Conservation (phyloP, 768 basidiomycete genomes). For the Mycena polygramma region DNA sequence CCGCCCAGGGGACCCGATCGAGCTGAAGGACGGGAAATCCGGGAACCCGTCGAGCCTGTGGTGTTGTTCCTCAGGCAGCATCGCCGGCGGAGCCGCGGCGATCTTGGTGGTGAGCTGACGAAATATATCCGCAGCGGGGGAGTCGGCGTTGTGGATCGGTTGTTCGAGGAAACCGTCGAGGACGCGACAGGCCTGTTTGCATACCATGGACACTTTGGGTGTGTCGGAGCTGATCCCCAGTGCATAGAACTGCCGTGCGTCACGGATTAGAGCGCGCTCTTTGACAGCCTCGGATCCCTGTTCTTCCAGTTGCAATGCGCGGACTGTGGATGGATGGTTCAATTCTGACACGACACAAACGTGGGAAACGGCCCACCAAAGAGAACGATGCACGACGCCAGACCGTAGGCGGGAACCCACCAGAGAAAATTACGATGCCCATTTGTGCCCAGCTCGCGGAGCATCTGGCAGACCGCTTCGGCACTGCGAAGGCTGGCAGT, state of each 20-base stretch:
- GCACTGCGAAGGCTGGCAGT: conserved; percentile 14
- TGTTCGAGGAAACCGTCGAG: conserved; percentile 22
- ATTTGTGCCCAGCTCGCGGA: conserved; percentile 18
- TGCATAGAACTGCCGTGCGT: conserved; percentile 20
- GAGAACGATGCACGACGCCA: conserved; percentile 19
- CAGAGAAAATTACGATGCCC: conserved; percentile 25
- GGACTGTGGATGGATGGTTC: neutral
- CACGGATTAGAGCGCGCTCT: conserved; percentile 21
- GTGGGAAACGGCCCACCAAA: neutral
- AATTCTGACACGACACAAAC: neutral
- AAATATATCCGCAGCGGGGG: conserved; percentile 20
- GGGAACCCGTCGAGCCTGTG: conserved; percentile 15
- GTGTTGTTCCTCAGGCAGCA: conserved; percentile 4
- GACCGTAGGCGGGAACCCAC: conserved; percentile 20
- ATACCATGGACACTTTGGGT: conserved; percentile 15
- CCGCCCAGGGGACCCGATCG: conserved; percentile 2
- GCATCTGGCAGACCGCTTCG: conserved; percentile 18
- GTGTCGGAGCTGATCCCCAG: conserved; percentile 7
- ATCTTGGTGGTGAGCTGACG: conserved; percentile 18
- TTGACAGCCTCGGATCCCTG: conserved; percentile 15
- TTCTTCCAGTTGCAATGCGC: conserved; percentile 21
- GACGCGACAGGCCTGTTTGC: conserved; percentile 19
- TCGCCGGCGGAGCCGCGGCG: neutral
- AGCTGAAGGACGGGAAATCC: conserved; percentile 24
- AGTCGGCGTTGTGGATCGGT: neutral